These are phyloP conservation scores for Aristolochia contorta DNA, from an alignment of 164 flowering plant genomes.

Conservation along the genomic window DNA sequence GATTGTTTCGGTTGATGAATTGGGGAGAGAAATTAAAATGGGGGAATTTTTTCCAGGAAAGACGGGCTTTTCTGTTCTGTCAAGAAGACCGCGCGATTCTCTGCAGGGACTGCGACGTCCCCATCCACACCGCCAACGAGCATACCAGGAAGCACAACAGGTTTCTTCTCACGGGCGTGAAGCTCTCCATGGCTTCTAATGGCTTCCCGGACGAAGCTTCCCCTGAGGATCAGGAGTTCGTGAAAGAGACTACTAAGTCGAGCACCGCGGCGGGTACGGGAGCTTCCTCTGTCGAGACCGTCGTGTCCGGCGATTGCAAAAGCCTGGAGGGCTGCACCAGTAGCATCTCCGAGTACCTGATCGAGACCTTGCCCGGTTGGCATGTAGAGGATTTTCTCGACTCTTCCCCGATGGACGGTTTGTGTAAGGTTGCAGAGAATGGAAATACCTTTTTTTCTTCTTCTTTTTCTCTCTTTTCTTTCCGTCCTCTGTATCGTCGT, in stretches of 20 bases:
- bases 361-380: slow-evolving; percentile 86
- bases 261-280: neutral
- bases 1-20: too few species aligned
- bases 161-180: slow-evolving; percentile 78
- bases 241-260: neutral
- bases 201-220: slow-evolving; percentile 10
- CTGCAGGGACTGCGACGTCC: slow-evolving; percentile 76
- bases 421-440: slow-evolving; percentile 46
- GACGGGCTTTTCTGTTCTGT: slow-evolving; percentile 77
- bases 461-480: too few species aligned
- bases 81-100: slow-evolving; percentile 81
- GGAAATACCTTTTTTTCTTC: too few species aligned
- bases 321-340: slow-evolving; percentile 28
- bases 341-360: slow-evolving; percentile 81
- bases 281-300: neutral
- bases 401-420: slow-evolving; percentile 31
- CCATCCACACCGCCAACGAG: slow-evolving; percentile 69
- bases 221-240: neutral
- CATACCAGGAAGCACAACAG: slow-evolving; percentile 61
- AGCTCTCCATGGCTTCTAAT: slow-evolving; percentile 33
- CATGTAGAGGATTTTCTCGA: slow-evolving; percentile 79
- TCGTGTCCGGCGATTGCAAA: slow-evolving; percentile 1
- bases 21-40: neutral
- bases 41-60: slow-evolving; percentile 32
- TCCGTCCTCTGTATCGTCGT: too few species aligned